Evolutionary conservation across 306 rosid genomes (phyloP).

Genomic region (Coriaria nepalensis): DNA sequence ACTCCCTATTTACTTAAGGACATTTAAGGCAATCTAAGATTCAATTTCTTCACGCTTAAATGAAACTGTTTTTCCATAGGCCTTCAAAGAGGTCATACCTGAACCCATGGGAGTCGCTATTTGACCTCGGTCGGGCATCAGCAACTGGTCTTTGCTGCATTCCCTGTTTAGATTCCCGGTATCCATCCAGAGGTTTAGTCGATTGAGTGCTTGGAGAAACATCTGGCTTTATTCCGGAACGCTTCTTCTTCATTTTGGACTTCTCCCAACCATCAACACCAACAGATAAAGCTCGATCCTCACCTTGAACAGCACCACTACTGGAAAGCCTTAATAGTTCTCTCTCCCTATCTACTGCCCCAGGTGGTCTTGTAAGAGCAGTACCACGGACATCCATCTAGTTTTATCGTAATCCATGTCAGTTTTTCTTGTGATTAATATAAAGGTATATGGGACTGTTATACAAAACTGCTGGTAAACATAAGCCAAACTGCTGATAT

Average conservation of each 20-base stretch:
- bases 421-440: conserved; percentile 13
- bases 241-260: conserved; percentile 88
- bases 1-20: too few relatives aligned
- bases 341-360: conserved; percentile 72
- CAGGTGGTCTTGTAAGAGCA: conserved; percentile 70
- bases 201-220: conserved; percentile 50
- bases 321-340: conserved; percentile 60
- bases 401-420: conserved; percentile 21
- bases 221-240: conserved; percentile 89
- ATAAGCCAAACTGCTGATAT: not conserved
- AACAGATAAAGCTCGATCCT: conserved; percentile 63
- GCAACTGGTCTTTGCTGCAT: conserved; percentile 60
- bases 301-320: conserved; percentile 57
- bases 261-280: conserved; percentile 97
- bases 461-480: not conserved
- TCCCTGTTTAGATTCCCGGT: conserved; percentile 81
- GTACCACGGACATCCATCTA: conserved; percentile 80
- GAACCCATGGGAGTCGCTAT: conserved; percentile 72
- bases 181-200: conserved; percentile 55
- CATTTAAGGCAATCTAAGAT: too few relatives aligned
- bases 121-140: conserved; percentile 71
- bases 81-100: conserved; percentile 43
- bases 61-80: not conserved
- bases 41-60: too few relatives aligned
- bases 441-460: not conserved